Percentiles rank a stretch among this genome's conserved stretches.
phyloP scores from a whole-genome alignment of 2,329 filamentous ascomycete species.

The Monosporascus sp. region DNA sequence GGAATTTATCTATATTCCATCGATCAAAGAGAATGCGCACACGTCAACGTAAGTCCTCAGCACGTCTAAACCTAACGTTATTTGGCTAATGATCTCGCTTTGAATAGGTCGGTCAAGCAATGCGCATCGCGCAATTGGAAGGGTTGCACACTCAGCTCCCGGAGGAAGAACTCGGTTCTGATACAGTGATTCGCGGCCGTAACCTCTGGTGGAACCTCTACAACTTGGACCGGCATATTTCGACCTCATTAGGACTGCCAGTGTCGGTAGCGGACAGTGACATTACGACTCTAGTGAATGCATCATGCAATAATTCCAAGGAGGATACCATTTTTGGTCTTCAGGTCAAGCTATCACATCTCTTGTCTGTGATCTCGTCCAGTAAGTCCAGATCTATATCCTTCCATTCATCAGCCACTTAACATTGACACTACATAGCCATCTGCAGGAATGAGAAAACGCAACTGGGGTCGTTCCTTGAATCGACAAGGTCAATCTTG shows the following conservation, averaged over 20 bases:
- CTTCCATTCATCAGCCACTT: background rate
- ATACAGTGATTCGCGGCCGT: constrained; percentile 28
- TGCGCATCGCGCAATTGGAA: constrained; percentile 36
- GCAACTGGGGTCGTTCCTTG: constrained; percentile 28
- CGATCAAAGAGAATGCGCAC: constrained; percentile 30
- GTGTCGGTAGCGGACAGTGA: constrained; percentile 34
- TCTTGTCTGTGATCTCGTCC: constrained; percentile 31
- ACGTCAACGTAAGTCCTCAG: constrained; percentile 21
- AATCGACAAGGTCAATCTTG: constrained; percentile 30
- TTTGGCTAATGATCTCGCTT: background rate
- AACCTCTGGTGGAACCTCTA: constrained; percentile 38
- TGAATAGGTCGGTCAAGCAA: constrained; percentile 32
- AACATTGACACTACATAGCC: constrained; percentile 14
- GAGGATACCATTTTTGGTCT: constrained; percentile 27
- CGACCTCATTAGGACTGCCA: constrained; percentile 32
- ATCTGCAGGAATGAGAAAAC: constrained; percentile 32
- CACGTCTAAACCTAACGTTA: background rate
- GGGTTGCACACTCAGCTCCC: constrained; percentile 36
- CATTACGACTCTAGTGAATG: constrained; percentile 30
- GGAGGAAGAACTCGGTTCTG: constrained; percentile 27
- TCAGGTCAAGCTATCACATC: constrained; percentile 30
- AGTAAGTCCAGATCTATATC: constrained; percentile 20
- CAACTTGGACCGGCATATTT: constrained; percentile 36
- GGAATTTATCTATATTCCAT: constrained; percentile 35
- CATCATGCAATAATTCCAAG: constrained; percentile 20